Evolutionary conservation across 345 rosid genomes (phyloP), one percentile per base, ranked within the genome.

Genomic region (Trapa incisa): DNA sequence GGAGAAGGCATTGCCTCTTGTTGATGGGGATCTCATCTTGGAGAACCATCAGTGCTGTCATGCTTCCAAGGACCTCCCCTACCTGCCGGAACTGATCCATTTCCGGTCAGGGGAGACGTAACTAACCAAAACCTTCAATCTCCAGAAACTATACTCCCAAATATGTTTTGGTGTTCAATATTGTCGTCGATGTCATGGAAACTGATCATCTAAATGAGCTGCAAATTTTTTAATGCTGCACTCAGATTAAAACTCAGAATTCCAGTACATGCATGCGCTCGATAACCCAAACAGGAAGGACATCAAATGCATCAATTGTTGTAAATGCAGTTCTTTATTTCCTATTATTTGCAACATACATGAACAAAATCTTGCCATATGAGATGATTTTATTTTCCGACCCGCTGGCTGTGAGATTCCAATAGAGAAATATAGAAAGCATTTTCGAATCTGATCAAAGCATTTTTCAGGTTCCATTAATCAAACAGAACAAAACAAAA

Each of bases 61-160:
- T 74, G 78, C 99, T 89, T 65, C 99, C 97, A 14, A 94, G 68
- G 61, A 86, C 96, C 85, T 89, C 96, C 45, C 97, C 97, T 3
- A 91, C 79, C 68, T 89, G 96, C 75, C 97, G 80, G 77, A 94
- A 91, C 68, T 82, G 96, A 70, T 85, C 94, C 98, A 89, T 73
- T 65, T 62, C 69, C 56, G 68, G 63, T 41, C 39, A 33, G 15
- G 61, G 39, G 64, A 47, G 63, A 15, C 0, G 36, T 6, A 8
- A 8, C 35, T 2, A 4, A 11, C 5, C 48, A 50, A 9, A 15
- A 17, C 43, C 63, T 67, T 12, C 10, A 32, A 9, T 38, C 63
- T 57, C 36, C 36, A 33, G 61, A 57, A 57, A 6, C 7, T 9
- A 2, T n/a, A 32, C 12, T 12, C 35, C 33, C 5, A 33, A 35